Evolutionary conservation across 345 rosid genomes (phyloP).

Genomic region (Ceriops zippeliana): DNA sequence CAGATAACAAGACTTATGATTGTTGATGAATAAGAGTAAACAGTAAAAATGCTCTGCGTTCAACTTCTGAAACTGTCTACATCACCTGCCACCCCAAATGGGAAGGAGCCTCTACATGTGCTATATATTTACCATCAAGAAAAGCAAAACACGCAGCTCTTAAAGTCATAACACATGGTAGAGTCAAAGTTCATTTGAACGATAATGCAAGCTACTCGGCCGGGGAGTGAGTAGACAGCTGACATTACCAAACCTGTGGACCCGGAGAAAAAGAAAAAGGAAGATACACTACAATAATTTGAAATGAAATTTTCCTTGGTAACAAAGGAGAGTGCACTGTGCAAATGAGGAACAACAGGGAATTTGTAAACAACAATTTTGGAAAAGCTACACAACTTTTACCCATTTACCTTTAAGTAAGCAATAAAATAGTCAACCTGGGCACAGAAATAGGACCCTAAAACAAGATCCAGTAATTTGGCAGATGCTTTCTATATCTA

Average conservation of each 20-base stretch:
- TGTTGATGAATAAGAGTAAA: not conserved
- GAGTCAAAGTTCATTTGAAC: not conserved
- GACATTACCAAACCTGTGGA: not conserved
- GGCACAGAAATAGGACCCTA: slow-evolving; percentile 28
- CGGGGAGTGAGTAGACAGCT: not conserved
- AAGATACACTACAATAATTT: too few relatives aligned
- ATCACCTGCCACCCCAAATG: not conserved
- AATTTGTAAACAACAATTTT: not conserved
- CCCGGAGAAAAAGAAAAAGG: too few relatives aligned
- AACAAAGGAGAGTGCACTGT: not conserved
- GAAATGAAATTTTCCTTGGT: too few relatives aligned
- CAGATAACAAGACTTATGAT: not conserved
- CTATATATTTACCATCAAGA: not conserved
- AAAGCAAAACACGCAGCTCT: not conserved
- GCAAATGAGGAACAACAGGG: not conserved
- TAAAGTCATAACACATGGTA: not conserved
- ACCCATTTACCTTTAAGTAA: slow-evolving; percentile 26
- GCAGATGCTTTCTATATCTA: slow-evolving; percentile 39
- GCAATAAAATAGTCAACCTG: slow-evolving; percentile 33
- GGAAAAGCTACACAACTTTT: not conserved
- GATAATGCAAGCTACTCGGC: not conserved
- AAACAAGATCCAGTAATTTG: slow-evolving; percentile 30
- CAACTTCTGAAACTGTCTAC: too few relatives aligned
- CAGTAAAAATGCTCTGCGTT: not conserved
- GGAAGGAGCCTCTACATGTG: not conserved